Base-by-base conservation (phyloP, 73 alveolate species). In the Uronychia setigera region DNA sequence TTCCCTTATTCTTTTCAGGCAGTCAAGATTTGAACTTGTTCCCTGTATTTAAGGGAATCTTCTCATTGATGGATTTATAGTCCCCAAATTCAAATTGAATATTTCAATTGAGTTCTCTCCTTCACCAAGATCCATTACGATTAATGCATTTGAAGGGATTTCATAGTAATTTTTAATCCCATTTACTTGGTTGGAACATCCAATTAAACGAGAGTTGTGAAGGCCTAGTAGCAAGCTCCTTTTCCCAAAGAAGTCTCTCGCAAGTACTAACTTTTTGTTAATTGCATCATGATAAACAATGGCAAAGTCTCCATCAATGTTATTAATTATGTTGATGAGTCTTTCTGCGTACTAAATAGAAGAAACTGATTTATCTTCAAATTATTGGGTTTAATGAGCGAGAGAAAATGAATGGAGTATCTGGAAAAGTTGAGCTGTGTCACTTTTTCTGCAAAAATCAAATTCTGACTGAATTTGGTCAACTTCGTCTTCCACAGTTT, bases 201-300 rank as follows among this genome's bases (percentile, higher is more conserved):
- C 29, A 32, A 91, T 46, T 46, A 78, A 74, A 58, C 92, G 86
- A 5, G 85, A 58, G 80, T 92, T 93, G 0, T 81, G 79, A 81
- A 89, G 93, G 34, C 93, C 78, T 35, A 97, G 57, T 77, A 95
- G 86, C 75, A 97, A 83, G 77, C 98, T 95, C 91, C 97, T 95
- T 94, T 97, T 97, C 32, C 99, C 99, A 87, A 97, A 97, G 32
- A 96, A 85, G 80, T 97, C 99, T 82, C 98, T 85, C 25, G 92
- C 85, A 26, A 95, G 86, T 30, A 92, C 77, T 0, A 95, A 81
- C 76, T 81, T 89, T 34, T 95, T 83, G 84, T 93, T 85, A 13
- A 79, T 76, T 79, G 84, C 80, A 79, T 97, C 98, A 80, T 94
- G 89, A 83, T 89, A 97, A 74, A 91, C 87, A 81, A 97, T 86